These are phyloP conservation scores for Yueomyces sinensis DNA, from an alignment of 805 yeast species.

Conservation along the genomic window DNA sequence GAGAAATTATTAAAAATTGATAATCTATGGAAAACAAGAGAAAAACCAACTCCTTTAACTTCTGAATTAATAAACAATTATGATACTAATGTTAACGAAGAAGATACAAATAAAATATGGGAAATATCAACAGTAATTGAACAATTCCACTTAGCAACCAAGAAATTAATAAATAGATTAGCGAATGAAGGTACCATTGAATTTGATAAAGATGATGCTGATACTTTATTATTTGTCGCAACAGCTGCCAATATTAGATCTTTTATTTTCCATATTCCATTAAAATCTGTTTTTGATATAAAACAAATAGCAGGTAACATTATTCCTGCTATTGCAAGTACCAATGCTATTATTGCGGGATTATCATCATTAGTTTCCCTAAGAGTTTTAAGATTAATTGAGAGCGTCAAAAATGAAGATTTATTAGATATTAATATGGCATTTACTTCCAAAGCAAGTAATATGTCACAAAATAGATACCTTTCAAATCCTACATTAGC, in stretches of 20 bases:
- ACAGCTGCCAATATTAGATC: constrained; percentile 77
- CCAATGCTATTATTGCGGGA: constrained; percentile 92
- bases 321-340: constrained; percentile 96
- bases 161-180: constrained; percentile 37
- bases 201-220: constrained; percentile 93
- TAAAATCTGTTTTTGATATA: constrained; percentile 68
- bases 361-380: constrained; percentile 66
- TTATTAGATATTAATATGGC: constrained; percentile 32
- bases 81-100: constrained; percentile 1
- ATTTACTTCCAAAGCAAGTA: constrained; percentile 39
- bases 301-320: constrained; percentile 96
- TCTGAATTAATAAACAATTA: constrained; percentile 5
- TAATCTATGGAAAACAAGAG: constrained; percentile 64
- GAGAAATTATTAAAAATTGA: constrained; percentile 58
- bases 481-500: constrained; percentile 50
- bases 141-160: constrained; percentile 40
- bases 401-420: constrained; percentile 19
- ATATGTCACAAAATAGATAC: constrained; percentile 33
- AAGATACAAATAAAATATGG: constrained; percentile 18
- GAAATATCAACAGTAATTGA: constrained; percentile 50
- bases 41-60: constrained; percentile 53
- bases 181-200: constrained; percentile 24
- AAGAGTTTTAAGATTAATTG: constrained; percentile 30
- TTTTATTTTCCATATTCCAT: constrained; percentile 50
- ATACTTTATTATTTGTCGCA: constrained; percentile 76